Evolutionary conservation across 1,284 basidiomycete genomes (phyloP), one percentile per base, ranked within the genome.

Genomic region (Pseudozyma tsukubaensis): DNA sequence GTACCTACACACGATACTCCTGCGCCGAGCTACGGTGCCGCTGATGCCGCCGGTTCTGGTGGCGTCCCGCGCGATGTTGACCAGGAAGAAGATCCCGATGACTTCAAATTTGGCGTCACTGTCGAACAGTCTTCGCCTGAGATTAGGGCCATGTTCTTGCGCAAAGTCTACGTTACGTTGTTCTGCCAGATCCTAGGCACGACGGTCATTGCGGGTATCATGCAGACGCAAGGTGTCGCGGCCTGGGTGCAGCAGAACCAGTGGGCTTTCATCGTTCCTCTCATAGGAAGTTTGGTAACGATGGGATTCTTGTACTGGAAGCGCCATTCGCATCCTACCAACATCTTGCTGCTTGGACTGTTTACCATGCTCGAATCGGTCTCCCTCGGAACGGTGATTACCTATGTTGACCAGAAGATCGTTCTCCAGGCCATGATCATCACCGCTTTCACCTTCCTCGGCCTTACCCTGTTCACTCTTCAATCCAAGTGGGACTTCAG

Each of bases 351-450:
- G 14, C 87, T 96, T 40, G 88, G 89, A 24, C 88, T 90, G 0
- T 81, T 81, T 47, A 83, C 79, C 16, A 34, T 74, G 4, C 61
- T 83, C 40, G 82, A 83, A 42, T 69, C 75, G 1, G 37, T 82
- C 50, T 67, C 91, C 1, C 87, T 96, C 56, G 93, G 93, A 37
- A 85, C 92, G 11, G 89, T 91, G 37, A 88, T 92, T 40, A 91
- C 92, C 1, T 93, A 91, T 85, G 91, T 89, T 81, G 89, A 93
- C 79, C 89, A 89, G 71, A 81, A 85, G n/a, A 87, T 94, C 53
- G 91, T 96, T n/a, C 85, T 95, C 29, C 91, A 94, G 82, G 94
- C 94, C 1, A 84, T 95, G 89, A 81, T 94, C 49, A 92, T 95
- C 78, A 95, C 94, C 0, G 86, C 91, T 14, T 93, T 93, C 36